Evolutionary conservation across 768 basidiomycete genomes (phyloP), one percentile per base, ranked within the genome.

Genomic region (Lentinula aciculospora): DNA sequence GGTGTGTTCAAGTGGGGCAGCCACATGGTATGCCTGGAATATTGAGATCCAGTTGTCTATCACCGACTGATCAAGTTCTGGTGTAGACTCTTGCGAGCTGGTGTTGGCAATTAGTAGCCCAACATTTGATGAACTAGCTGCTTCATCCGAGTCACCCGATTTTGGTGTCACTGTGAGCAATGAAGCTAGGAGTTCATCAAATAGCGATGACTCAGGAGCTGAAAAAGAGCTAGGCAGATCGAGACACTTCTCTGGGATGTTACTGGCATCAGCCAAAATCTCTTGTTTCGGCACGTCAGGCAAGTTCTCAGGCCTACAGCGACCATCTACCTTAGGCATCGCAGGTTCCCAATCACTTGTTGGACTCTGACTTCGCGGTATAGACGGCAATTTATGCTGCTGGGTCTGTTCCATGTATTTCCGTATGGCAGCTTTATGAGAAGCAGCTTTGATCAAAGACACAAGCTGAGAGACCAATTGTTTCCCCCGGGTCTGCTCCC

Each of bases 401-500:
- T 63, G 63, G 37, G 63, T 60, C 42, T 69, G 61, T 47, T 70
- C 67, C 40, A 77, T 40, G 60, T 76, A 78, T 10, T 77, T 80
- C 65, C 78, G 81, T 37, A 81, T 71, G 1, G 85, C 81, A 32
- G 86, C 88, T 65, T 82, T 87, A 57, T 74, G 74, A 15, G 81
- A 76, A 4, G 88, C 88, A 50, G 68, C 70, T 63, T 84, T 84
- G 57, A 89, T 78, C 10, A 89, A 70, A 21, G 72, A 72, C 15
- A 85, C 71, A 32, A 91, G 73, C 64, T 91, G 83, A 2, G 76
- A 71, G 15, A 88, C 73, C 32, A 92, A 72, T 62, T 81, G 81
- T 60, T 81, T 82, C 4, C 81, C 79, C 28, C 89, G 80, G 34
- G 86, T 79, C 46, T 71, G 77, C 60, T 84, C 80, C 90, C 89